phyloP scores from a whole-genome alignment of 805 yeast genomes.

The Babjeviella inositovora region DNA sequence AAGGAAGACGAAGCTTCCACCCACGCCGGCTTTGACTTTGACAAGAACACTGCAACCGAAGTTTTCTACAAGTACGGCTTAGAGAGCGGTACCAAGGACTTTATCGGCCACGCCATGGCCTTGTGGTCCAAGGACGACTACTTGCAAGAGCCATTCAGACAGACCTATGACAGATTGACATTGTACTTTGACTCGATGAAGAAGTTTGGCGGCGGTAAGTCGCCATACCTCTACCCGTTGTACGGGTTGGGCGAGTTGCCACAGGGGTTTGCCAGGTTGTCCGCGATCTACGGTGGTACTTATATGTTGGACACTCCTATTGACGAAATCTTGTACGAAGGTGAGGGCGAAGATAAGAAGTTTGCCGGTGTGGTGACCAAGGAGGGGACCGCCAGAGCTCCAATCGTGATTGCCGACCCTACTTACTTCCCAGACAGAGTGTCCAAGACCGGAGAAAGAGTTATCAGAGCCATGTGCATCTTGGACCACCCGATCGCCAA shows the following conservation, averaged over 20 bases:
- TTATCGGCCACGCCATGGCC: slow-evolving; percentile 98
- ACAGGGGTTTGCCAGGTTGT: slow-evolving; percentile 95
- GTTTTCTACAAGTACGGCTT: slow-evolving; percentile 80
- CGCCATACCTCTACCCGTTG: slow-evolving; percentile 90
- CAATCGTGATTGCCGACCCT: slow-evolving; percentile 92
- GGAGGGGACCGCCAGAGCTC: slow-evolving; percentile 85
- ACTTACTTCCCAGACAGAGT: slow-evolving; percentile 88
- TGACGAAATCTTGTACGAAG: slow-evolving; percentile 69
- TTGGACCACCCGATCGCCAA: slow-evolving; percentile 80
- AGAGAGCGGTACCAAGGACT: slow-evolving; percentile 87
- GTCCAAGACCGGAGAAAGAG: slow-evolving; percentile 53
- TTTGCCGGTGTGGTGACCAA: slow-evolving; percentile 82
- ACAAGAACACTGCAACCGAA: slow-evolving; percentile 81
- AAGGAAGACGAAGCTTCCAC: slow-evolving; percentile 66
- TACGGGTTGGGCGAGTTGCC: slow-evolving; percentile 97
- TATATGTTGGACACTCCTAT: slow-evolving; percentile 96
- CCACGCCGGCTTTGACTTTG: slow-evolving; percentile 77
- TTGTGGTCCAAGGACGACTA: slow-evolving; percentile 89
- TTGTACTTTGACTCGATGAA: slow-evolving; percentile 85
- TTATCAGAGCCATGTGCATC: slow-evolving; percentile 77
- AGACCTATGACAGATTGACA: slow-evolving; percentile 72
- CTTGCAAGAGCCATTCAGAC: slow-evolving; percentile 78
- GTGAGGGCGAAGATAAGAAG: slow-evolving; percentile 54
- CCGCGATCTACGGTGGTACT: slow-evolving; percentile 97
- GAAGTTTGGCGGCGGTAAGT: slow-evolving; percentile 74